Evolutionary conservation across 768 basidiomycete genomes (phyloP).

Genomic region (Krasilnikovozyma curviuscula): DNA sequence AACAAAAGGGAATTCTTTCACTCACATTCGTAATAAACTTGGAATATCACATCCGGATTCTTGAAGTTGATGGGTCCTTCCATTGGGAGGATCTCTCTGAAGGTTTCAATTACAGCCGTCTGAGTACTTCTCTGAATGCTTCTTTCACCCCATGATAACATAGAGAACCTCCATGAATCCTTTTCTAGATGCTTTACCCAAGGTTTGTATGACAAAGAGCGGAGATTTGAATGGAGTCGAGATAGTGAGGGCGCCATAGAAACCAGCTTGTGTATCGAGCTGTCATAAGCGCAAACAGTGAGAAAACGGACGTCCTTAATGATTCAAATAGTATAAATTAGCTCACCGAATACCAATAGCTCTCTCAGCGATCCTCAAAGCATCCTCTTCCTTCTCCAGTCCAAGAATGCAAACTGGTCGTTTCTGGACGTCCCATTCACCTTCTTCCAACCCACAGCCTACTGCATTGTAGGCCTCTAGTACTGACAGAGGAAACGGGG

Average conservation of each 20-base stretch:
- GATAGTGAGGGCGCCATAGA: conserved; percentile 4
- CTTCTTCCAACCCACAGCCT: conserved; percentile 6
- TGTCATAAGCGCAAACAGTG: background rate
- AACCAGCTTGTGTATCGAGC: conserved; percentile 4
- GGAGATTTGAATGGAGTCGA: background rate
- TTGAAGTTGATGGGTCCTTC: conserved; percentile 65
- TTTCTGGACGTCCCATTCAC: conserved; percentile 14
- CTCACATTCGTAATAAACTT: conserved; percentile 75
- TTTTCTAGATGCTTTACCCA: too few species aligned
- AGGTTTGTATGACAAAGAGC: background rate
- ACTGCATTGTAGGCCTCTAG: conserved; percentile 4
- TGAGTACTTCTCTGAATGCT: too few species aligned
- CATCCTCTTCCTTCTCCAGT: conserved; percentile 53
- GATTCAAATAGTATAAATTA: too few species aligned
- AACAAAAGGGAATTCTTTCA: too few species aligned
- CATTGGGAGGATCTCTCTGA: too few species aligned
- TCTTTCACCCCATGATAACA: too few species aligned
- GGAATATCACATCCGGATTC: conserved; percentile 49
- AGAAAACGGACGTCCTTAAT: background rate
- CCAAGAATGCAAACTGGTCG: conserved; percentile 45
- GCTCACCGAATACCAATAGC: conserved; percentile 64
- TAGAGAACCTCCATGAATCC: too few species aligned
- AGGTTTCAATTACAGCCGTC: too few species aligned
- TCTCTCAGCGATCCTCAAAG: conserved; percentile 47
- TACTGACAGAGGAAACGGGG: conserved; percentile 19